phyloP scores from a whole-genome alignment of 2,329 filamentous ascomycete genomes.

The Amauroascus verrucosus region DNA sequence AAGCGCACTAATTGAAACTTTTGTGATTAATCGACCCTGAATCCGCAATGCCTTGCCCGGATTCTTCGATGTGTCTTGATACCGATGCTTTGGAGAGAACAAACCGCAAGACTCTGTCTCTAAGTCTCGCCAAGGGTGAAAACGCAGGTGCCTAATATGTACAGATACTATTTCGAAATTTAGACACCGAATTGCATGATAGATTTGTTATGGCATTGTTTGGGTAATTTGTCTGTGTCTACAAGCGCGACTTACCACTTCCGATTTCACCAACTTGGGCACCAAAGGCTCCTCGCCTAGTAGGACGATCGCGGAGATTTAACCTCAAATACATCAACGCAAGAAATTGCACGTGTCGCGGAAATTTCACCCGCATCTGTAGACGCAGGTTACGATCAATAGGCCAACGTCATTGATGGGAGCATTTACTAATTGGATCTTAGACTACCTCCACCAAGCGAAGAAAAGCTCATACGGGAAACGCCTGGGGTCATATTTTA shows the following conservation, averaged over 20 bases:
- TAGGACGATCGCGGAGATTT: too few relatives aligned
- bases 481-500: too few relatives aligned
- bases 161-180: constrained; percentile 10
- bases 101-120: background rate
- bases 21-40: background rate
- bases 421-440: background rate
- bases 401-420: background rate
- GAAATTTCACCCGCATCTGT: too few relatives aligned
- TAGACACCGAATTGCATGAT: constrained; percentile 13
- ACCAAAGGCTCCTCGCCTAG: too few relatives aligned
- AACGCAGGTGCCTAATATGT: constrained; percentile 5
- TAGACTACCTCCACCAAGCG: too few relatives aligned
- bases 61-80: background rate
- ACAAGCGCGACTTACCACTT: background rate
- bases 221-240: background rate
- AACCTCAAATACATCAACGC: background rate
- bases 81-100: background rate
- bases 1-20: constrained; percentile 9
- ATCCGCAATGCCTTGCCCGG: background rate
- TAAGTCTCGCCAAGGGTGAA: background rate
- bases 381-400: background rate
- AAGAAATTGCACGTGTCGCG: too few relatives aligned
- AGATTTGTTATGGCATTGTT: constrained; percentile 6
- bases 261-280: too few relatives aligned
- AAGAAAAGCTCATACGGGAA: too few relatives aligned